Evolutionary conservation across 1,139 yeast genomes (phyloP), one percentile per base, ranked within the genome.

Genomic region (Yamadazyma sp.): DNA sequence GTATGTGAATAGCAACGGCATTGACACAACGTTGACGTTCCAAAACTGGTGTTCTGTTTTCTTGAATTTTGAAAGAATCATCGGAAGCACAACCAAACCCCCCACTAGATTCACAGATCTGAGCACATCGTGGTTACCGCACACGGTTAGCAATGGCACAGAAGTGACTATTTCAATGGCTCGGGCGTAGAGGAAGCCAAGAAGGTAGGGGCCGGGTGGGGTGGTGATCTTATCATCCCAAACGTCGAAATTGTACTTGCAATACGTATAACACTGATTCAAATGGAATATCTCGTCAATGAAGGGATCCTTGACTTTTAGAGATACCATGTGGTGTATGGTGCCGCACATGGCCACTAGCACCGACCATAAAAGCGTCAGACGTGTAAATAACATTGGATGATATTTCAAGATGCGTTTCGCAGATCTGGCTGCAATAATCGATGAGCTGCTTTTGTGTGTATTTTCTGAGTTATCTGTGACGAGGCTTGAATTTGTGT

Each of bases 151-250:
- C 3, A 38, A 12, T 4, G 39, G 37, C 6, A 15, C 20, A 1
- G 37, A 21, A 4, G 41, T 29, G 32, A 47, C 35, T 35, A 58
- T 28, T 20, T 49, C 40, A 29, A 67, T 30, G 2, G 62, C 18
- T 42, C 70, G 60, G 33, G 73, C 58, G 52, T 70, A 79, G 4
- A 62, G 37, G 45, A 72, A 73, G 1, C 90, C 95, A 9, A 89
- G 52, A 8, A 73, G 46, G 54, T 92, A 92, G 26, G 92, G 64
- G 0, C 98, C 99, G 1, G 98, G 98, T 1, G 98, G 98, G 0
- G 98, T 92, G 3, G 98, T 92, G 56, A 94, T 88, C 56, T 90
- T 92, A 25, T 80, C 72, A 57, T 92, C 92, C 97, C 97, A 92
- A 1, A 66, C 53, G 11, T 47, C 43, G 62, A 82, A 88, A 34